Base-by-base conservation (phyloP, 768 basidiomycete species). In the Tephrocybe sp. region DNA sequence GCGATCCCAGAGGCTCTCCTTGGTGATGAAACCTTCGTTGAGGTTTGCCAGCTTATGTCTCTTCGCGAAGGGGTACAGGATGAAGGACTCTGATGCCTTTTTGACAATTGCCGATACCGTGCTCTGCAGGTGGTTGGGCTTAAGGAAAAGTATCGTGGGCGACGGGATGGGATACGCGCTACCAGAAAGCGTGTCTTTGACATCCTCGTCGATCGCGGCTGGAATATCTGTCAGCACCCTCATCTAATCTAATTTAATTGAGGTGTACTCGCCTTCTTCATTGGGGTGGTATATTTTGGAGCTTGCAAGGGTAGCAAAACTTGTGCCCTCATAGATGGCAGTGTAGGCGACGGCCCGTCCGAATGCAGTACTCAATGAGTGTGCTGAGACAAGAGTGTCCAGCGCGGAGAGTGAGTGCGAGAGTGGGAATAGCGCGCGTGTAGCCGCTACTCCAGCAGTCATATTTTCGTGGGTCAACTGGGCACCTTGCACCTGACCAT, bases 381-480 rank as follows among this genome's bases (percentile, higher is more conserved):
- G 81, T 2, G 81, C 80, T 21, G 90, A 94, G 10, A 87, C 76
- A 28, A 98, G 71, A 6, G 86, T 89, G 65, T 97, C 94, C 45
- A 87, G 66, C 5, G 84, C 70, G 4, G 87, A 81, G 36, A 93
- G 59, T 11, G 81, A 73, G 59, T 83, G 82, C 20, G 88, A 80
- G 9, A 83, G 72, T 2, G 94, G 93, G 58, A 96, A 81, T 18
- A 94, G 64, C 4, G 84, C 80, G 30, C 88, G 84, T 20, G 83
- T 73, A 3, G 88, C 88, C 0, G 91, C 83, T n/a, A 94, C 86
- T 28, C 91, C 94, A 3, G 94, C 90, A 2, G 92, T 95, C 51
- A 96, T 63, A 57, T 93, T 93, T 65, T 88, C 79, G 64, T 93
- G 90, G 0, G 90, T 90, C 26, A 94, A 69, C 53, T 84, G 83